Conservation (phyloP, 1,284 basidiomycete species). For the Pascua sp. region DNA sequence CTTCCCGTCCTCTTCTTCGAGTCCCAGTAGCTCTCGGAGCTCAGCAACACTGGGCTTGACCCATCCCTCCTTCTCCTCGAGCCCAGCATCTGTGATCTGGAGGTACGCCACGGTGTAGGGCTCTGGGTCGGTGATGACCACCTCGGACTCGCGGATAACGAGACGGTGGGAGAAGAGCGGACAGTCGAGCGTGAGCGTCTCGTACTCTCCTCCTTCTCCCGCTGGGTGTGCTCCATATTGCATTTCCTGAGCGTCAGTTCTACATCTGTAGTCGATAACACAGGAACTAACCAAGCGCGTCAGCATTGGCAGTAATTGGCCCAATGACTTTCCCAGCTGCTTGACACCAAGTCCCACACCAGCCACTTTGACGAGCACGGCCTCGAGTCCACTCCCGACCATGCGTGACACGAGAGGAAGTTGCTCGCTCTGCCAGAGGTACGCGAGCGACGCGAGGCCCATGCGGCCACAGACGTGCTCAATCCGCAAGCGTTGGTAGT, state of each 20-base stretch:
- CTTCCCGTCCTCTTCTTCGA: slow-evolving; percentile 19
- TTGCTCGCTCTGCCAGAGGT: slow-evolving; percentile 93
- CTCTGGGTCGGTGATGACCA: slow-evolving; percentile 58
- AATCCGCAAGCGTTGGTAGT: slow-evolving; percentile 93
- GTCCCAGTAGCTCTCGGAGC: slow-evolving; percentile 34
- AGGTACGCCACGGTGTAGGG: slow-evolving; percentile 78
- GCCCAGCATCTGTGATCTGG: slow-evolving; percentile 64
- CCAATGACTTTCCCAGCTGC: slow-evolving; percentile 76
- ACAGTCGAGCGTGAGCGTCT: slow-evolving; percentile 85
- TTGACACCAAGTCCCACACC: slow-evolving; percentile 79
- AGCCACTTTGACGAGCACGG: slow-evolving; percentile 92
- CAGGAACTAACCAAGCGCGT: slow-evolving; percentile 61
- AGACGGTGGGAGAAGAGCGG: slow-evolving; percentile 82
- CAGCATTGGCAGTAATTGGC: slow-evolving; percentile 70
- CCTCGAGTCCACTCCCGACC: slow-evolving; percentile 73
- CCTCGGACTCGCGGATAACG: slow-evolving; percentile 62
- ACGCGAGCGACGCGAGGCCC: slow-evolving; percentile 73
- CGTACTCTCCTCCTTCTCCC: slow-evolving; percentile 98
- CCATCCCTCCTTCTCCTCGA: slow-evolving; percentile 57
- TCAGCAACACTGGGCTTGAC: slow-evolving; percentile 24
- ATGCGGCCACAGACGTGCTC: slow-evolving; percentile 96
- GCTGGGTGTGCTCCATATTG: slow-evolving; percentile 90
- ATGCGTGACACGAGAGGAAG: slow-evolving; percentile 78
- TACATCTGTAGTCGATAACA: no score
- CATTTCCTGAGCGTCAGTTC: slow-evolving; percentile 57